These are phyloP conservation scores for Akanthomyces dipterigenus DNA, from an alignment of 2,329 filamentous ascomycete genomes.

Conservation along the genomic window DNA sequence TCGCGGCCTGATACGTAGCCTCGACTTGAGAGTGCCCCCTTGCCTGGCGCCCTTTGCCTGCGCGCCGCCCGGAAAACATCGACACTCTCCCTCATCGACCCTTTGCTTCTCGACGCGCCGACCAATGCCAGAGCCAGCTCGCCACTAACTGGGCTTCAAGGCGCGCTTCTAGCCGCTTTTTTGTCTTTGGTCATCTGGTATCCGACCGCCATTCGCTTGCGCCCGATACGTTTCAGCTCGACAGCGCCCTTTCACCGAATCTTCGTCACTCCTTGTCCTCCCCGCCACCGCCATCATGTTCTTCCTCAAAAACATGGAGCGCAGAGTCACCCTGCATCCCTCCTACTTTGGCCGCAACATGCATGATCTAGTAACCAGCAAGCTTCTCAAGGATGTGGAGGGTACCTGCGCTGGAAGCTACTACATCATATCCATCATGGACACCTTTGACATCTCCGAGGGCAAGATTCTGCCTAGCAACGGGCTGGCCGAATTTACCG, in stretches of 20 bases:
- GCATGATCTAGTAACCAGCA: slow-evolving; percentile 81
- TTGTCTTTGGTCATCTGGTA: background rate
- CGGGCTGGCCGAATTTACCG: slow-evolving; percentile 88
- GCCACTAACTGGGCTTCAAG: background rate
- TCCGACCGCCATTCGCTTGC: background rate
- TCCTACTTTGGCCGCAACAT: slow-evolving; percentile 96
- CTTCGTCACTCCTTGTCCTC: background rate
- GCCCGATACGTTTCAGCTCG: background rate
- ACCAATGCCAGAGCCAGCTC: slow-evolving; percentile 1
- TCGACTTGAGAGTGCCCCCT: background rate
- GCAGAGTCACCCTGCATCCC: slow-evolving; percentile 88
- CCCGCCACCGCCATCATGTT: slow-evolving; percentile 60
- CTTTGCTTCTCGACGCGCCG: slow-evolving; percentile 3
- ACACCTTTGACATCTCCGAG: slow-evolving; percentile 90
- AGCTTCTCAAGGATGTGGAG: slow-evolving; percentile 88
- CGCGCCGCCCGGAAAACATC: background rate
- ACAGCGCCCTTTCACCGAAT: slow-evolving; percentile 1
- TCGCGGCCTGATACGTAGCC: slow-evolving; percentile 11
- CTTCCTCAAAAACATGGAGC: slow-evolving; percentile 95
- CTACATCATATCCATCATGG: slow-evolving; percentile 97
- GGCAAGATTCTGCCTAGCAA: slow-evolving; percentile 87
- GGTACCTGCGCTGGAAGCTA: slow-evolving; percentile 92
- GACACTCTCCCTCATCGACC: background rate
- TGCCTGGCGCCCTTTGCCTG: slow-evolving; percentile 2
- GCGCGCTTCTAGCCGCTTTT: slow-evolving; percentile 5